These are phyloP conservation scores for Dendrobium chrysotoxum DNA, from an alignment of 106 monocot species.

Conservation along the genomic window DNA sequence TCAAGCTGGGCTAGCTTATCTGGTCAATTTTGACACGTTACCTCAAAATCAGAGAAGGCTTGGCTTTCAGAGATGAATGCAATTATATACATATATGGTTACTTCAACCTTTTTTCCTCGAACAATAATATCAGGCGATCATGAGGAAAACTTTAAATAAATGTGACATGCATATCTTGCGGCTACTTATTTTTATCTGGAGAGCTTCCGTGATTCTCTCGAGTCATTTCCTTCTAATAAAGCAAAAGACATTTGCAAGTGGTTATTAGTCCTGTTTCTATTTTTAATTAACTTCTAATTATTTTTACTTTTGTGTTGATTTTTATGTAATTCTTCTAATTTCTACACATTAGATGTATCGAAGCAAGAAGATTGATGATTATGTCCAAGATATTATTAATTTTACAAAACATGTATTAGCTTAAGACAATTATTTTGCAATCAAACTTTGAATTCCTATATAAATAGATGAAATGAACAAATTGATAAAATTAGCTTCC, in stretches of 20 bases:
- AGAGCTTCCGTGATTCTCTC: neutral
- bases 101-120: no score
- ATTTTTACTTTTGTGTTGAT: neutral
- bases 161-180: neutral
- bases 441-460: neutral
- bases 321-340: neutral
- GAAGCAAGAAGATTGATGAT: constrained; percentile 70
- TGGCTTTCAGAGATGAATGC: no score
- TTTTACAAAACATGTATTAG: neutral
- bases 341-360: constrained; percentile 55
- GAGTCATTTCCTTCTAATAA: neutral
- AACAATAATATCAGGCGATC: neutral
- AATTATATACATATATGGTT: no score
- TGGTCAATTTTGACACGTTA: no score
- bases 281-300: neutral
- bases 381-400: constrained; percentile 33
- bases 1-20: no score
- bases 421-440: no score
- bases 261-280: neutral
- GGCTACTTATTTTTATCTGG: neutral
- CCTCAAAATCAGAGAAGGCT: no score
- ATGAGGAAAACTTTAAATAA: no score
- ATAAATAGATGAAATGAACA: neutral
- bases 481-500: neutral
- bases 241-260: constrained; percentile 85